Conservation (phyloP, 345 rosid genomes). For the Aurinia saxatilis region DNA sequence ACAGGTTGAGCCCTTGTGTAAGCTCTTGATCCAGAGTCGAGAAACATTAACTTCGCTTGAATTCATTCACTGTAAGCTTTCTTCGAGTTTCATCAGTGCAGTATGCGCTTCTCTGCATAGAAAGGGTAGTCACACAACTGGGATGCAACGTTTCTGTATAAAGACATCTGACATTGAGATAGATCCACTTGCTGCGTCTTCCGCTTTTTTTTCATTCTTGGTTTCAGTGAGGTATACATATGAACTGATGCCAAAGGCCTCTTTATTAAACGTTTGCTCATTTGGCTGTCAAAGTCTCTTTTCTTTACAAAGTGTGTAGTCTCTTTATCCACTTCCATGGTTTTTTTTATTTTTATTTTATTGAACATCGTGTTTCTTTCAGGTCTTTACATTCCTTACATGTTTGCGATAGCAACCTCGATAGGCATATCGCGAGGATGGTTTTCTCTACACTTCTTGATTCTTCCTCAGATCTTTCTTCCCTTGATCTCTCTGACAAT, state of each 20-base stretch:
- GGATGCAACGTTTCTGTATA: constrained; percentile 49
- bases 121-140: constrained; percentile 29
- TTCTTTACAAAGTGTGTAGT: background rate
- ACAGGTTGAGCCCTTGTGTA: constrained; percentile 69
- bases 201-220: constrained; percentile 51
- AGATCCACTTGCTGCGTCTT: constrained; percentile 32
- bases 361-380: constrained; percentile 12
- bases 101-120: constrained; percentile 41
- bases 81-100: constrained; percentile 40
- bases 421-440: constrained; percentile 34
- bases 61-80: constrained; percentile 69
- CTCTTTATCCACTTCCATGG: background rate
- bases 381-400: constrained; percentile 65
- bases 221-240: constrained; percentile 52
- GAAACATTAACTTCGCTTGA: constrained; percentile 65
- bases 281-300: background rate
- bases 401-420: constrained; percentile 46
- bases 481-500: constrained; percentile 83
- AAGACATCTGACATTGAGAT: constrained; percentile 46
- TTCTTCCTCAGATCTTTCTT: constrained; percentile 43
- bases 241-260: constrained; percentile 12
- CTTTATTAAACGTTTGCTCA: background rate
- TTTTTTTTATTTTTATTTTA: background rate
- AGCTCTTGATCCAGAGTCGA: constrained; percentile 55
- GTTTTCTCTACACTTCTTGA: constrained; percentile 55